Evolutionary conservation across 768 basidiomycete genomes (phyloP).

Genomic region (Naganishia vishniacii): DNA sequence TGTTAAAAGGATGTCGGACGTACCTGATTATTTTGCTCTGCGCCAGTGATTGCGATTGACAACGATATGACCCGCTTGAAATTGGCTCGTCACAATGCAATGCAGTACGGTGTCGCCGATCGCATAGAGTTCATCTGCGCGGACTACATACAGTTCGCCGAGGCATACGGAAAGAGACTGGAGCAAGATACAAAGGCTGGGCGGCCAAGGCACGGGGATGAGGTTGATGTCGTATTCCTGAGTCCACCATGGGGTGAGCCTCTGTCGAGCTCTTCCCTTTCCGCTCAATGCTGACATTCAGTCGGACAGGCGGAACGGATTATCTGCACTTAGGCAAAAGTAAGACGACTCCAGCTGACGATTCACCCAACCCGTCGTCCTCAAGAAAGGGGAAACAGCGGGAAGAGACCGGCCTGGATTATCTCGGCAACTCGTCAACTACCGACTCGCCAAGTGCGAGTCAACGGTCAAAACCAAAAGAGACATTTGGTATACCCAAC

Average conservation of each 20-base stretch:
- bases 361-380: not conserved
- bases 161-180: conserved; percentile 45
- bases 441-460: conserved; percentile 44
- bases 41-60: conserved; percentile 85
- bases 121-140: conserved; percentile 87
- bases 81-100: conserved; percentile 87
- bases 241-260: conserved; percentile 97
- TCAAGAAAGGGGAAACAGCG: not conserved
- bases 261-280: conserved; percentile 53
- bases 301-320: conserved; percentile 40
- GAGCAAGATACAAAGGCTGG: conserved; percentile 15
- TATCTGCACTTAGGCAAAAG: conserved; percentile 34
- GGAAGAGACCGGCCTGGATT: not conserved
- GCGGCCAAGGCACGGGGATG: conserved; percentile 24
- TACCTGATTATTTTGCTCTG: not conserved
- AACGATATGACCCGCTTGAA: conserved; percentile 75
- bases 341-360: conserved; percentile 7
- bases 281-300: conserved; percentile 21
- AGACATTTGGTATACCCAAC: conserved; percentile 18
- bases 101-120: conserved; percentile 87
- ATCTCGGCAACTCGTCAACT: conserved; percentile 42
- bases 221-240: conserved; percentile 83
- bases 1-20: not conserved
- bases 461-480: conserved; percentile 8
- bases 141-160: conserved; percentile 77